Conservation (phyloP, 371 early-diverging fungal genomes). For the Blakeslea trispora region DNA sequence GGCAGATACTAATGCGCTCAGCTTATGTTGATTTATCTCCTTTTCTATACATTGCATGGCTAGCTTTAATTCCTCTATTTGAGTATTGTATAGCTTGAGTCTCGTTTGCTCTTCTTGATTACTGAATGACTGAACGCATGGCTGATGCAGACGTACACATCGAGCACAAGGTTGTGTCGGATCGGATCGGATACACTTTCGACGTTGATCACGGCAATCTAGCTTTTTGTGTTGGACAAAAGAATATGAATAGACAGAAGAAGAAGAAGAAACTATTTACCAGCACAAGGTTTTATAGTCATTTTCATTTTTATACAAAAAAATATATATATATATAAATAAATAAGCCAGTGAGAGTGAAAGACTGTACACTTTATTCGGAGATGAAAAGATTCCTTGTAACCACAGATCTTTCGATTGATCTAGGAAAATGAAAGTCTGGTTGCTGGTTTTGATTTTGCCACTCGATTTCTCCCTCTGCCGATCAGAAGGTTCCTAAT, state of each 20-base stretch:
- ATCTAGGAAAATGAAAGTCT: too few relatives aligned
- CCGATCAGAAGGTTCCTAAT: too few relatives aligned
- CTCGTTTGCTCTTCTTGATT: neutral
- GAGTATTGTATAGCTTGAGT: neutral
- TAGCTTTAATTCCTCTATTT: neutral
- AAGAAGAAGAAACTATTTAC: neutral
- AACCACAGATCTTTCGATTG: too few relatives aligned
- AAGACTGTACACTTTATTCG: too few relatives aligned
- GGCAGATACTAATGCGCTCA: too few relatives aligned
- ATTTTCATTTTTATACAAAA: too few relatives aligned
- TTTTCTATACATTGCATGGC: neutral
- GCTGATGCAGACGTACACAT: neutral
- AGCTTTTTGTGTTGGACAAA: neutral
- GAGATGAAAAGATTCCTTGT: too few relatives aligned
- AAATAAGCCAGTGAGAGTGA: too few relatives aligned
- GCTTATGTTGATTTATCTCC: neutral
- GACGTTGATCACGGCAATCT: conserved; percentile 7
- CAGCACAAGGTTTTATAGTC: neutral
- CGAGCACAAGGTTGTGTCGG: neutral
- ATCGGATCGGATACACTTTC: conserved; percentile 3
- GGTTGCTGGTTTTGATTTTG: too few relatives aligned
- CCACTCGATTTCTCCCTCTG: too few relatives aligned
- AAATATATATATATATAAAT: too few relatives aligned
- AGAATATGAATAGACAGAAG: neutral
- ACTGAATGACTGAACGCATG: neutral